A percentile compares a stretch with the other conserved stretches of the same genome.
phyloP scores from a whole-genome alignment of 257 asterid species.

The Solanum bulbocastanum region DNA sequence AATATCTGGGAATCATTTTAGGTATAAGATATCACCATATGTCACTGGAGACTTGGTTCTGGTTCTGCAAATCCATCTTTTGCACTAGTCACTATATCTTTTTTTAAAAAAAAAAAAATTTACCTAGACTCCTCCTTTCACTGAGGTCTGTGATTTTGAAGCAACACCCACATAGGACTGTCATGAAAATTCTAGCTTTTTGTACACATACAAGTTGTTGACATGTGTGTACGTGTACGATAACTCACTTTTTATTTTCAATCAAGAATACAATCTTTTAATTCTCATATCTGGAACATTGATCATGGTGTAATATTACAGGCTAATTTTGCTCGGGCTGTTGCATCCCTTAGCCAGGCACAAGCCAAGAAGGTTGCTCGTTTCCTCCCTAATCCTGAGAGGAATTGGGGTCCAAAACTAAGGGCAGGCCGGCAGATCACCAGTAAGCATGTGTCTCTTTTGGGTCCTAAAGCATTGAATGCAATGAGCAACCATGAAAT shows the following conservation, averaged over 20 bases:
- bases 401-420: conserved; percentile 99
- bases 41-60: not conserved
- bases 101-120: not conserved
- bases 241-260: not conserved
- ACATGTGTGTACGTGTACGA: not conserved
- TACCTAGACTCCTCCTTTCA: not conserved
- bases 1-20: not conserved
- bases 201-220: not conserved
- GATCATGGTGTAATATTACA: conserved; percentile 5
- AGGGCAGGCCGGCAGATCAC: conserved; percentile 92
- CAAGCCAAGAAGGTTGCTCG: conserved; percentile 93
- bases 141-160: not conserved
- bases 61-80: not conserved
- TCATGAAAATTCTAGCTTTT: not conserved
- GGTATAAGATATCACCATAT: not conserved
- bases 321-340: conserved; percentile 94
- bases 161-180: no score
- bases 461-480: conserved; percentile 64
- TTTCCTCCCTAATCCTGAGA: conserved; percentile 87
- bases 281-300: not conserved
- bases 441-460: conserved; percentile 74
- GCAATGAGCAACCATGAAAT: conserved; percentile 15
- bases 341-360: conserved; percentile 86
- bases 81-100: not conserved
- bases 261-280: not conserved